phyloP scores from a whole-genome alignment of 495 filamentous ascomycete species.

The Aspergillus egyptiacus region DNA sequence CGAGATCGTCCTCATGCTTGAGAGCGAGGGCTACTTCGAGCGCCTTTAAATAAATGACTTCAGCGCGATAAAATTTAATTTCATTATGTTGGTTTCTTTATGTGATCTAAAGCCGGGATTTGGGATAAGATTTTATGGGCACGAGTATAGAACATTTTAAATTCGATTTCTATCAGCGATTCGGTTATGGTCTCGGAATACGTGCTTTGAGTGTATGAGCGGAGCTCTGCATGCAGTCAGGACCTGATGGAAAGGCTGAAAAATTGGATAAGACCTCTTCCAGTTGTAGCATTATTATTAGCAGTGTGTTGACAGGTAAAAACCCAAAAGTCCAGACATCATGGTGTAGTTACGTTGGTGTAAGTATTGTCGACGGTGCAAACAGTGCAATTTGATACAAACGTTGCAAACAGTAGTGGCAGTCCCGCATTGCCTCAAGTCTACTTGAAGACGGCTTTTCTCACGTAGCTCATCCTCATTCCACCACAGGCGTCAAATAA shows the following conservation, averaged over 20 bases:
- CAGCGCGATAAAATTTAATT: neutral
- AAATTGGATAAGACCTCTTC: too few relatives aligned
- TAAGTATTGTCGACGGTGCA: too few relatives aligned
- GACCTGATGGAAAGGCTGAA: too few relatives aligned
- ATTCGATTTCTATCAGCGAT: conserved; percentile 7
- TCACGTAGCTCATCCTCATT: neutral
- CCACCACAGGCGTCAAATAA: conserved; percentile 9
- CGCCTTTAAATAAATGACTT: conserved; percentile 24
- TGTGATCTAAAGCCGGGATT: conserved; percentile 17
- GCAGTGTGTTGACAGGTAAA: too few relatives aligned
- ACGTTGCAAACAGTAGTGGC: too few relatives aligned
- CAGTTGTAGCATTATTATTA: too few relatives aligned
- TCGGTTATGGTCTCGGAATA: neutral
- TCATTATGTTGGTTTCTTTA: conserved; percentile 17
- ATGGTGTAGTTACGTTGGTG: neutral
- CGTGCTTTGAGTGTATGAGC: neutral
- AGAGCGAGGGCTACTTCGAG: conserved; percentile 73
- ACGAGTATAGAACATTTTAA: conserved; percentile 16
- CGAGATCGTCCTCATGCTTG: conserved; percentile 90
- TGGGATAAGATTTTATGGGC: conserved; percentile 6
- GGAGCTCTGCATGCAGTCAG: too few relatives aligned
- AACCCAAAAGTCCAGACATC: neutral
- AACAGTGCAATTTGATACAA: conserved; percentile 20
- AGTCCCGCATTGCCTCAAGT: too few relatives aligned
- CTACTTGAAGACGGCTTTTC: too few relatives aligned